Percentiles rank a stretch among this genome's conserved stretches.
phyloP scores from a whole-genome alignment of 2,329 filamentous ascomycete species.

The Dactylonectria estremocensis region DNA sequence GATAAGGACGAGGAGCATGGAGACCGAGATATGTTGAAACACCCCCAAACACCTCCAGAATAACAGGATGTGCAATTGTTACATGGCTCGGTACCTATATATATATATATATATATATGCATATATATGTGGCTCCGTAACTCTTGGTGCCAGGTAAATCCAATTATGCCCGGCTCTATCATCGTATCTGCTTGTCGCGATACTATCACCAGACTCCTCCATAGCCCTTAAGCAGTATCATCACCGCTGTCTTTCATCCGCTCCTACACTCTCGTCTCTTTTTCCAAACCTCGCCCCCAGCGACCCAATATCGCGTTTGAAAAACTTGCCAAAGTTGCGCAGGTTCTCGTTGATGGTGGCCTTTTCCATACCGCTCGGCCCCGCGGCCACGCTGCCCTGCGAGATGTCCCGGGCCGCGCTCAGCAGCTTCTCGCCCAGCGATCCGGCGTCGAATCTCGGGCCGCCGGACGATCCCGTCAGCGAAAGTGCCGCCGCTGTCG shows the following conservation, averaged over 20 bases:
- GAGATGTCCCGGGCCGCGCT: constrained; percentile 91
- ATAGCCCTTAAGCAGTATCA: neutral
- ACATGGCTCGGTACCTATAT: too few relatives aligned
- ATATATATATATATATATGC: neutral
- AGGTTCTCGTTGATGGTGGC: constrained; percentile 92
- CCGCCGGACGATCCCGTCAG: constrained; percentile 50
- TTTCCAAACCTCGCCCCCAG: constrained; percentile 82
- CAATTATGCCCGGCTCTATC: neutral
- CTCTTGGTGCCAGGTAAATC: neutral
- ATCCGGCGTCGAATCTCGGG: constrained; percentile 83
- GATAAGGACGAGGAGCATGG: neutral
- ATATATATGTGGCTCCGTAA: neutral
- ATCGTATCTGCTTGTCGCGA: neutral
- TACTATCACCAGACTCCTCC: too few relatives aligned
- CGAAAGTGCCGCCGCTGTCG: constrained; percentile 60
- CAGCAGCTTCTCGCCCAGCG: constrained; percentile 88
- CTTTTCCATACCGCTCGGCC: constrained; percentile 66
- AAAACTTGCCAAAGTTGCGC: constrained; percentile 97
- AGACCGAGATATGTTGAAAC: neutral
- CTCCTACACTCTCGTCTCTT: constrained; percentile 61
- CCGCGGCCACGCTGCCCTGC: constrained; percentile 60
- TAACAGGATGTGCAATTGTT: neutral
- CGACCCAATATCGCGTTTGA: constrained; percentile 86
- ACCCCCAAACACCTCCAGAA: neutral
- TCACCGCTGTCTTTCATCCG: constrained; percentile 47